These are phyloP conservation scores for Citrus mangshanensis DNA, from an alignment of 345 rosid species.

Conservation along the genomic window DNA sequence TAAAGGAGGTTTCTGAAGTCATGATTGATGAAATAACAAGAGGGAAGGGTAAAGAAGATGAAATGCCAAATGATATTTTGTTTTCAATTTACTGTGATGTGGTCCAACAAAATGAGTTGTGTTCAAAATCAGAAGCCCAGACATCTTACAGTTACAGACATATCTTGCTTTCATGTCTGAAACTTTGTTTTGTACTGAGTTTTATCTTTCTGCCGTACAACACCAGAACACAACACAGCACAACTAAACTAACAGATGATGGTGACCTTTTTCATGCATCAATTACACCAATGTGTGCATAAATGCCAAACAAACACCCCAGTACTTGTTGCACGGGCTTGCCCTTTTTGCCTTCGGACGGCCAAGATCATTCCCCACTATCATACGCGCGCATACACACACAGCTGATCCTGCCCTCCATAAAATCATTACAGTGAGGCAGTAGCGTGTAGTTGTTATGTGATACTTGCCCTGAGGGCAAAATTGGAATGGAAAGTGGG, in stretches of 20 bases:
- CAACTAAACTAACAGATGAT: conserved; percentile 46
- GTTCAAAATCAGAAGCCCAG: neutral
- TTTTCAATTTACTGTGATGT: neutral
- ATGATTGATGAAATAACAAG: neutral
- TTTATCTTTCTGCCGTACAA: conserved; percentile 24
- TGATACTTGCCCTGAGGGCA: neutral
- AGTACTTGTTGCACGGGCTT: conserved; percentile 22
- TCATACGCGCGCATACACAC: neutral
- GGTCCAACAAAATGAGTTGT: conserved; percentile 4
- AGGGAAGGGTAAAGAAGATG: neutral
- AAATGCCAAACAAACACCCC: conserved; percentile 24
- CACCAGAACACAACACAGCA: conserved; percentile 12
- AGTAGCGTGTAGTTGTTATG: no score
- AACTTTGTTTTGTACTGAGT: conserved; percentile 14
- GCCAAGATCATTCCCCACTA: conserved; percentile 30
- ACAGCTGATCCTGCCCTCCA: conserved; percentile 33
- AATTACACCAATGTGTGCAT: conserved; percentile 20
- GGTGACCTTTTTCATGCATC: conserved; percentile 41
- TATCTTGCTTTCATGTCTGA: conserved; percentile 16
- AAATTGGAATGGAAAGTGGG: neutral
- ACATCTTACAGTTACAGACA: conserved; percentile 14
- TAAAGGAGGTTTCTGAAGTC: neutral
- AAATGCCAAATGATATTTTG: neutral
- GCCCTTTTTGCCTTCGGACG: conserved; percentile 24
- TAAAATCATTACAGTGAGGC: neutral